These are phyloP conservation scores for Cornus kousa DNA, from an alignment of 148 eudicot species.

Conservation along the genomic window DNA sequence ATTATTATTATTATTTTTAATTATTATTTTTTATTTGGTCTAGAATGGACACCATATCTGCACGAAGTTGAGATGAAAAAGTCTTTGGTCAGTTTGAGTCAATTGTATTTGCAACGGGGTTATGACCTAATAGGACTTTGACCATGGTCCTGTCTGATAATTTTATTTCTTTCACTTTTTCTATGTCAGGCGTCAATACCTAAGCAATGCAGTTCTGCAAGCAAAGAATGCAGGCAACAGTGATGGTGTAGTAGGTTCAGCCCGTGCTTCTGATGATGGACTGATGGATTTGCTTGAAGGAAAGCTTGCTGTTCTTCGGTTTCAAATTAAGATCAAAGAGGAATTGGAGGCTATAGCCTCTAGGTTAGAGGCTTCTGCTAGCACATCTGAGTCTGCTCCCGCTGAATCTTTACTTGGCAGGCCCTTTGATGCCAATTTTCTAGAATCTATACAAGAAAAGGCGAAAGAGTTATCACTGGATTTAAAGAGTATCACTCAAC, in stretches of 20 bases:
- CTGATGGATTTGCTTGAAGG: constrained; percentile 93
- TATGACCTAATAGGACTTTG: neutral
- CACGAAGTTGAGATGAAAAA: neutral
- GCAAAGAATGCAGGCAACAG: constrained; percentile 74
- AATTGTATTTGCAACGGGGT: neutral
- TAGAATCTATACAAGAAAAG: constrained; percentile 49
- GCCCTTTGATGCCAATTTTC: constrained; percentile 34
- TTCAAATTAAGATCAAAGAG: constrained; percentile 82
- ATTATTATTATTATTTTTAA: too few relatives aligned
- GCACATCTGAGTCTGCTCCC: constrained; percentile 57
- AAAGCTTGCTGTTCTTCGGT: constrained; percentile 90
- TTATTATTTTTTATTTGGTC: neutral
- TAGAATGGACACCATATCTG: neutral
- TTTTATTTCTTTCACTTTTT: constrained; percentile 11
- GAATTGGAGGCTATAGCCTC: constrained; percentile 61
- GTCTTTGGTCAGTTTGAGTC: neutral
- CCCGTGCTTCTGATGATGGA: constrained; percentile 68
- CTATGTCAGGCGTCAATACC: constrained; percentile 77
- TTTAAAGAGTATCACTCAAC: constrained; percentile 81
- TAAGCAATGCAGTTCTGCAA: constrained; percentile 91
- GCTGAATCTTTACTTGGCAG: constrained; percentile 35
- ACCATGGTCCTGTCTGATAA: constrained; percentile 11
- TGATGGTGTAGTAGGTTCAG: constrained; percentile 43
- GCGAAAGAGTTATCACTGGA: constrained; percentile 79
- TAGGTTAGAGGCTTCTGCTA: constrained; percentile 48